A percentile compares a stretch with the other conserved stretches of the same genome.
These are phyloP conservation scores for Plantago ovata DNA, from an alignment of 257 asterid genomes.

Conservation along the genomic window DNA sequence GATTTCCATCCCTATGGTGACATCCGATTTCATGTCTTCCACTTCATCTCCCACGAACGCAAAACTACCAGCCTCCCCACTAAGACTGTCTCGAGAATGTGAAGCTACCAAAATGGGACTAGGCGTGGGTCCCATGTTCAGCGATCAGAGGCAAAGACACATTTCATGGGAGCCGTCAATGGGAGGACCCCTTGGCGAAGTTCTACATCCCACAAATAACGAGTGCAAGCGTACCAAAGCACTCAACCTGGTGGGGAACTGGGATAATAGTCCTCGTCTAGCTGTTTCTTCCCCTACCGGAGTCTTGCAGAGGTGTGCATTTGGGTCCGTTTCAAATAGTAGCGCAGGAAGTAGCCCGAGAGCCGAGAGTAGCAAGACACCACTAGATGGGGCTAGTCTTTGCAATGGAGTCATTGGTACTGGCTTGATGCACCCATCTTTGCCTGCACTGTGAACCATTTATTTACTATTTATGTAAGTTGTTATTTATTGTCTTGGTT, in stretches of 20 bases:
- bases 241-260: conserved; percentile 55
- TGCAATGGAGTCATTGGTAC: conserved; percentile 36
- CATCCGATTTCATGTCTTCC: conserved; percentile 11
- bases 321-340: conserved; percentile 72
- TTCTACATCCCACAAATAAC: conserved; percentile 44
- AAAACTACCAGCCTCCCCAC: conserved; percentile 30
- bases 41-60: conserved; percentile 6
- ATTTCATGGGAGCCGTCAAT: conserved; percentile 68
- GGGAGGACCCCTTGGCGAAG: conserved; percentile 98
- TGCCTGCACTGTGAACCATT: conserved; percentile 43
- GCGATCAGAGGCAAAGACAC: conserved; percentile 29
- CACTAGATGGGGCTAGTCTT: conserved; percentile 39
- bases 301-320: conserved; percentile 65
- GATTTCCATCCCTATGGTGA: conserved; percentile 10
- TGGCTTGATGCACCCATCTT: conserved; percentile 40
- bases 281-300: conserved; percentile 80
- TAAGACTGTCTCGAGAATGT: conserved; percentile 33
- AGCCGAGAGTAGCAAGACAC: conserved; percentile 37
- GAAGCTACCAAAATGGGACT: conserved; percentile 60
- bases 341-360: conserved; percentile 83
- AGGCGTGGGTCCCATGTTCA: conserved; percentile 37
- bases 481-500: background rate
- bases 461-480: background rate
- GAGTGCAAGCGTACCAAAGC: conserved; percentile 34
- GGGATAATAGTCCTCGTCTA: conserved; percentile 56